Percentiles rank a stretch among this genome's conserved stretches.
Conservation (phyloP, 208 protist genomes). For the Phytomonas serpens region DNA sequence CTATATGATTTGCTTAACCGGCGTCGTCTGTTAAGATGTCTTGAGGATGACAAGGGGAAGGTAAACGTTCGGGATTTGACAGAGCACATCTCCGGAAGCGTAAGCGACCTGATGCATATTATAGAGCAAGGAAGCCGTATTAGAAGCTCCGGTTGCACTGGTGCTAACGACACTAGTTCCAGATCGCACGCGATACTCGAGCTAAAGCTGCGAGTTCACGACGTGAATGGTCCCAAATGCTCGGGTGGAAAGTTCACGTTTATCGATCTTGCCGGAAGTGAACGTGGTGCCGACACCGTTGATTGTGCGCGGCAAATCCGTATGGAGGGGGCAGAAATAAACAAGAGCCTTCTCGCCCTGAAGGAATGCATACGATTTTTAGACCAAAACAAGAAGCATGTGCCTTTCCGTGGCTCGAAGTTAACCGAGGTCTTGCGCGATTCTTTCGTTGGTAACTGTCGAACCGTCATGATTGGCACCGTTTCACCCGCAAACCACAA, state of each 20-base stretch:
- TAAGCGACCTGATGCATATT: conserved; percentile 55
- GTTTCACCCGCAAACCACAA: conserved; percentile 76
- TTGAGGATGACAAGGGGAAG: conserved; percentile 56
- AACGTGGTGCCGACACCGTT: conserved; percentile 75
- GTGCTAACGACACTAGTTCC: conserved; percentile 91
- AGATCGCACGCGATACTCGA: conserved; percentile 95
- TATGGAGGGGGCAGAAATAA: conserved; percentile 87
- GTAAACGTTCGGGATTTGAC: conserved; percentile 65
- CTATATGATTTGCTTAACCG: conserved; percentile 70
- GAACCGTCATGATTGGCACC: conserved; percentile 92
- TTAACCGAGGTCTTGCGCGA: conserved; percentile 89
- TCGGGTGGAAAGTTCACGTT: conserved; percentile 62
- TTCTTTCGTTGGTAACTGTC: conserved; percentile 85
- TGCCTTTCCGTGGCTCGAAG: conserved; percentile 91
- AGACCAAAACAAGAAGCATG: conserved; percentile 64
- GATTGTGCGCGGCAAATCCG: conserved; percentile 76
- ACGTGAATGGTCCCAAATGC: background rate
- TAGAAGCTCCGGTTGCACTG: conserved; percentile 83
- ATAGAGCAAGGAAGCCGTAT: conserved; percentile 76
- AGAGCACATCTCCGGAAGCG: conserved; percentile 31
- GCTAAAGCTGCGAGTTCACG: conserved; percentile 30
- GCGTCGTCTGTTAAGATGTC: conserved; percentile 41
- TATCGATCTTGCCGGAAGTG: conserved; percentile 91
- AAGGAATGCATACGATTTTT: conserved; percentile 85
- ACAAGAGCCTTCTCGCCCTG: conserved; percentile 83